These are phyloP conservation scores for Colletotrichum sp. DNA, from an alignment of 2,329 filamentous ascomycete genomes.

Conservation along the genomic window DNA sequence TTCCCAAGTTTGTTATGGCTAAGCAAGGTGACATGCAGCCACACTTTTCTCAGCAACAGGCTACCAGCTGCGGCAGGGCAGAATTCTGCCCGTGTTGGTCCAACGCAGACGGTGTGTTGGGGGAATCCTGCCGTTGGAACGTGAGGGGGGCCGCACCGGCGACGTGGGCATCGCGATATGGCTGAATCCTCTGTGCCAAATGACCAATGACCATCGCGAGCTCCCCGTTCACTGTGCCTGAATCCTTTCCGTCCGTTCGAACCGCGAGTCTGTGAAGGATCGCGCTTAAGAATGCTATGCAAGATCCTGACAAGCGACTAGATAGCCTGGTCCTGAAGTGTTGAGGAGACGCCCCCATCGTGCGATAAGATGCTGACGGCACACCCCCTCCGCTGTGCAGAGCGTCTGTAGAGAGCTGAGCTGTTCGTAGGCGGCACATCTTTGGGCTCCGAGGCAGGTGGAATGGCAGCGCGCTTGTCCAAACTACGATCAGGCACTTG, in stretches of 20 bases:
- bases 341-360: not conserved
- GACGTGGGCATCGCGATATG: not conserved
- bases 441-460: too few species aligned
- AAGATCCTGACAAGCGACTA: not conserved
- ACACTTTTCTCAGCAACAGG: constrained; percentile 2
- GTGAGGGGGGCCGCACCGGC: not conserved
- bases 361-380: not conserved
- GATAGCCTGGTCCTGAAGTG: not conserved
- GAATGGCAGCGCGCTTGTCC: too few species aligned
- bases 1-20: not conserved
- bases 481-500: too few species aligned
- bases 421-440: too few species aligned
- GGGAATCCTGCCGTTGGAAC: not conserved
- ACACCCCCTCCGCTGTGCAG: rapidly evolving
- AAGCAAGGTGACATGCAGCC: not conserved
- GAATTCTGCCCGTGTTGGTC: not conserved
- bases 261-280: not conserved
- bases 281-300: not conserved
- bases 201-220: not conserved
- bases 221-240: not conserved
- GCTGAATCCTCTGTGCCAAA: not conserved
- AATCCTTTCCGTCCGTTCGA: not conserved
- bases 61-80: not conserved
- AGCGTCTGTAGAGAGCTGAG: not conserved
- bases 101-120: not conserved